phyloP scores from a whole-genome alignment of 73 alveolate genomes.

The Paramecium pentaurelia region DNA sequence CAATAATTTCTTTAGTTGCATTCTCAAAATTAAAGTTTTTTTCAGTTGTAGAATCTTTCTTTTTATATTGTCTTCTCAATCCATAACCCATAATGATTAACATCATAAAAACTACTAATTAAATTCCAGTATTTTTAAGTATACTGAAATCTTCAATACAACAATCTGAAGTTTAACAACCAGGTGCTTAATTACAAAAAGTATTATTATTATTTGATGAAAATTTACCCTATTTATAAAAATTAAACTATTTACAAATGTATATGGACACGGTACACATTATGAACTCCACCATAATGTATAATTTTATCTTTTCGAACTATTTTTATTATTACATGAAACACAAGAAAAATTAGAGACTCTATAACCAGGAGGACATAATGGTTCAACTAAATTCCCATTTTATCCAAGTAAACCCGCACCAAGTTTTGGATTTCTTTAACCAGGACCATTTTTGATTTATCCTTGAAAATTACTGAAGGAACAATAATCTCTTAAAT shows the following conservation, averaged over 20 bases:
- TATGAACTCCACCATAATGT: constrained; percentile 20
- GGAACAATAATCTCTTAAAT: background rate
- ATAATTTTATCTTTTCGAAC: background rate
- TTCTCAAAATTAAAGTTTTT: constrained; percentile 20
- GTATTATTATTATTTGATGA: background rate
- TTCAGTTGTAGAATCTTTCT: background rate
- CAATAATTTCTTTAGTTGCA: background rate
- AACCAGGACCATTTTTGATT: background rate
- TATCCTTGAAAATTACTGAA: background rate
- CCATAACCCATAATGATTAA: background rate
- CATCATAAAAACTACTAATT: background rate
- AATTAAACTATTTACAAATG: background rate
- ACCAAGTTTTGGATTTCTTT: background rate
- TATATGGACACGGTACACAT: constrained; percentile 6
- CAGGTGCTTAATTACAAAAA: background rate
- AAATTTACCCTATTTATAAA: background rate
- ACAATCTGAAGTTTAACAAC: background rate
- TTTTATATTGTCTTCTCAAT: constrained; percentile 8
- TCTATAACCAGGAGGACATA: background rate
- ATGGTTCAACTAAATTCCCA: background rate
- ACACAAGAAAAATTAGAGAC: background rate
- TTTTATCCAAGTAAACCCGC: background rate
- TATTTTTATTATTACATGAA: background rate
- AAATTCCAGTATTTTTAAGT: background rate
- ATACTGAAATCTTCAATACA: background rate